Conservation (phyloP, 2,329 filamentous ascomycete species). For the Colletotrichum sp. region DNA sequence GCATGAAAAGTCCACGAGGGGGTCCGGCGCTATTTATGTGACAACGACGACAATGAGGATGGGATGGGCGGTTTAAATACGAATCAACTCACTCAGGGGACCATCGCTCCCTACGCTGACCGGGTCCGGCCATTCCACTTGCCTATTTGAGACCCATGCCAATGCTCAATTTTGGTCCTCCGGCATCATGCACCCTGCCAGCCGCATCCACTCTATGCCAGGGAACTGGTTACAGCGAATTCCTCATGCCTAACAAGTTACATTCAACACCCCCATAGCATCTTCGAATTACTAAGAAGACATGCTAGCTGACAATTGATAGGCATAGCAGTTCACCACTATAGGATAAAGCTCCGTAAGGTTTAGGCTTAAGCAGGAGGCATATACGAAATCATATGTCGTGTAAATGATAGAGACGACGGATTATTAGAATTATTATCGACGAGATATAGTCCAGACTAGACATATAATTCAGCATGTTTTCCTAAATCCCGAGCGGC, state of each 20-base stretch:
- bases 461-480: accelerated
- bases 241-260: not conserved
- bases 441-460: not conserved
- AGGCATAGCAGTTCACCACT: not conserved
- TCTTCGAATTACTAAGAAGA: not conserved
- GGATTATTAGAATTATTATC: not conserved
- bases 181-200: not conserved
- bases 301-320: not conserved
- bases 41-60: not conserved
- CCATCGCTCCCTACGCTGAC: too few relatives aligned
- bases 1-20: not conserved
- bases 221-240: not conserved
- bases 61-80: not conserved
- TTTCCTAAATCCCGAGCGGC: not conserved
- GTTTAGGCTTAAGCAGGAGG: conserved; percentile 57
- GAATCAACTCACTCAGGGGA: too few relatives aligned
- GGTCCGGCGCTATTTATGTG: not conserved
- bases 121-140: not conserved
- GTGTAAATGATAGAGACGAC: not conserved
- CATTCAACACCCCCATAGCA: not conserved
- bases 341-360: conserved; percentile 45
- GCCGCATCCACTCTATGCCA: not conserved
- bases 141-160: not conserved
- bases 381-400: too few relatives aligned
- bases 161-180: not conserved